Conservation (phyloP, 2,329 filamentous ascomycete genomes). For the Karstenula rhodostoma region DNA sequence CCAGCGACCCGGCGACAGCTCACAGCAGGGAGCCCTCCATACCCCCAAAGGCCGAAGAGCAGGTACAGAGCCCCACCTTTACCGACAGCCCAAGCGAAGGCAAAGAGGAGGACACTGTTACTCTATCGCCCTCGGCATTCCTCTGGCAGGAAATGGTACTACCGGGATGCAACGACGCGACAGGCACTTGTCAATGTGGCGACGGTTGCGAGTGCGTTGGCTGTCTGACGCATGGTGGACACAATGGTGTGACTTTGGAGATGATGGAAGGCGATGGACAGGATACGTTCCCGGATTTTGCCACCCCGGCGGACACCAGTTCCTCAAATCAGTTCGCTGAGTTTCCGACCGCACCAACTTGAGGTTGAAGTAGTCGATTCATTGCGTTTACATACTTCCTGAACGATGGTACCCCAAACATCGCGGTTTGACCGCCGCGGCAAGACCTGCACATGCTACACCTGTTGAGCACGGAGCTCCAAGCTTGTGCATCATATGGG, state of each 20-base stretch:
- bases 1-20: constrained; percentile 8
- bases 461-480: background rate
- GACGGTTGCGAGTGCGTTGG: constrained; percentile 62
- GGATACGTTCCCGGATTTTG: constrained; percentile 10
- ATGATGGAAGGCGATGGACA: constrained; percentile 24
- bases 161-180: constrained; percentile 56
- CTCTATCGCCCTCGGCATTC: constrained; percentile 48
- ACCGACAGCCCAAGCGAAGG: constrained; percentile 40
- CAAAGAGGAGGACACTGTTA: constrained; percentile 44
- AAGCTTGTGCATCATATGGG: background rate
- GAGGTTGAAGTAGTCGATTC: background rate
- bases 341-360: constrained; percentile 16
- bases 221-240: constrained; percentile 61
- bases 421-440: background rate
- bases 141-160: constrained; percentile 48
- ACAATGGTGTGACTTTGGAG: constrained; percentile 54
- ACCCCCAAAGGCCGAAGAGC: constrained; percentile 27
- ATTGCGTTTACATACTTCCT: background rate
- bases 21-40: constrained; percentile 18
- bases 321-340: background rate
- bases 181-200: constrained; percentile 61
- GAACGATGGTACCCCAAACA: background rate
- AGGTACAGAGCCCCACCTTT: constrained; percentile 25
- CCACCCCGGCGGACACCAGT: background rate
- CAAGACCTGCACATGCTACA: background rate